Evolutionary conservation across 495 filamentous ascomycete species (phyloP), one percentile per base, ranked within the genome.

Genomic region (Sordaria brevicollis): DNA sequence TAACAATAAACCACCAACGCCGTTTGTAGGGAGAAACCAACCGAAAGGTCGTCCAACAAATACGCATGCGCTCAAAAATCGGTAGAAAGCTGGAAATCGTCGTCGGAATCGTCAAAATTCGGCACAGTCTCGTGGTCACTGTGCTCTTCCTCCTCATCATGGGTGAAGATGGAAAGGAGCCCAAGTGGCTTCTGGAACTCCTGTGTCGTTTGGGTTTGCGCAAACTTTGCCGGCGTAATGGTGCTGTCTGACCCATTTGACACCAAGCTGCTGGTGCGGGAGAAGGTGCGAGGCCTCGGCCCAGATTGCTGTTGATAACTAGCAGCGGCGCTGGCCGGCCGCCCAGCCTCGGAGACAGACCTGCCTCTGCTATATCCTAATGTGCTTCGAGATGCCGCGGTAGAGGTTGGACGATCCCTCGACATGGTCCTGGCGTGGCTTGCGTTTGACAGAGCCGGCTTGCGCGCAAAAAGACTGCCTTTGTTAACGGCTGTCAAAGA

Each of bases 321-420:
- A 57, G 37, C 39, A 36, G 73, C 35, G 7, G 65, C 67, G 2
- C 57, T 77, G 35, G 74, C 70, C 33, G 74, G 76, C 10, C 79
- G 74, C 13, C 85, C 74, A 6, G 76, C 75, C 6, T 78, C 77
- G 1, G 89, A 89, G 15, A 89, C 85, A 17, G 83, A 84, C 17
- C 93, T 85, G 34, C 93, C 92, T 75, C 90, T 92, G 67, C 87
- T 88, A 76, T 93, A 94, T 7, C 93, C 93, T 34, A 97, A 79
- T 0, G 93, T 96, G 65, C 86, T 91, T 67, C 87, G 86, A 13
- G 93, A 94, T 11, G 84, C 86, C n/a, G 81, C 84, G 7, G 82
- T 84, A 21, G 91, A 90, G 80, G 73, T 87, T 80, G 67, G 86
- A 84, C 83, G 88, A 83, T 74, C 70, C 70, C 65, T 67, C 3